Evolutionary conservation across 352 stramenopile genomes (phyloP).

Genomic region (Phytophthora hybrid): DNA sequence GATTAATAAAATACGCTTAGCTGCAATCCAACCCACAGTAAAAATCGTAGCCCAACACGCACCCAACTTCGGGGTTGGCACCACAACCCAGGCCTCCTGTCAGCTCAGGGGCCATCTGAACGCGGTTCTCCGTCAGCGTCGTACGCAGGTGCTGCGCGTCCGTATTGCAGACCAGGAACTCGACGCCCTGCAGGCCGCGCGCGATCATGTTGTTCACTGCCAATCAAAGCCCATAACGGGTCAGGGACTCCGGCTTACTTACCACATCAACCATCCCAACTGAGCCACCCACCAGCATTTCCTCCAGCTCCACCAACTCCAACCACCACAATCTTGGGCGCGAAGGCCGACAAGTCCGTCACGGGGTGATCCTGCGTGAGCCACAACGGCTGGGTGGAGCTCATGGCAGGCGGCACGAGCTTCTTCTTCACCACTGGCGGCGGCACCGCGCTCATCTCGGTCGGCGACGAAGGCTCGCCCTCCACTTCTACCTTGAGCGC

Average conservation of each 20-base stretch:
- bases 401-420: constrained; percentile 51
- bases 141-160: constrained; percentile 92
- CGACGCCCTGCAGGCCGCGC: constrained; percentile 80
- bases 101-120: constrained; percentile 90
- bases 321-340: constrained; percentile 89
- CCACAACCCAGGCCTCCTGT: constrained; percentile 85
- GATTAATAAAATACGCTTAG: constrained; percentile 5
- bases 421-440: constrained; percentile 35
- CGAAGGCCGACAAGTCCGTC: constrained; percentile 77
- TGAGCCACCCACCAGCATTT: constrained; percentile 68
- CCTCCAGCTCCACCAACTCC: constrained; percentile 89
- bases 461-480: neutral
- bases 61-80: constrained; percentile 86
- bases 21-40: neutral
- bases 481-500: constrained; percentile 14
- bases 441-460: constrained; percentile 14
- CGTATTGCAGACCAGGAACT: constrained; percentile 93
- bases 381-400: constrained; percentile 79
- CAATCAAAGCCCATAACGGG: neutral
- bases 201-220: constrained; percentile 92
- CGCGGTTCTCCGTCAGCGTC: constrained; percentile 90
- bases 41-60: constrained; percentile 7
- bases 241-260: neutral
- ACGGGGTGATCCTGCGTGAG: constrained; percentile 71
- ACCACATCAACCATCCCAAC: neutral